Conservation (phyloP, 2,329 filamentous ascomycete genomes). For the Purpureocillium takamizusanense region DNA sequence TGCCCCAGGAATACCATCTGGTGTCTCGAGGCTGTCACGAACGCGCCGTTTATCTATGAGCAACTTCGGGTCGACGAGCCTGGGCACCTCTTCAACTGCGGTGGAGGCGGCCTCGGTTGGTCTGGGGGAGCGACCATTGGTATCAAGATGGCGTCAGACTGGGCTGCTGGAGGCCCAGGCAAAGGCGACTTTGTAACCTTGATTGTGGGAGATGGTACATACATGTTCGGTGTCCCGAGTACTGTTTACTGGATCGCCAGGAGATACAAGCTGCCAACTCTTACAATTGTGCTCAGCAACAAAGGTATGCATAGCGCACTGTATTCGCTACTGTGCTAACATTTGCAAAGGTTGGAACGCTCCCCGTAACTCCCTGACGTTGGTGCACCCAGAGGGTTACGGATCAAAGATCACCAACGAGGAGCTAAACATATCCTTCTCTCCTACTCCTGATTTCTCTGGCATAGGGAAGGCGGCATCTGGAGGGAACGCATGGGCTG, state of each 20-base stretch:
- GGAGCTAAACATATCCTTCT: constrained; percentile 7
- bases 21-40: constrained; percentile 66
- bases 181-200: constrained; percentile 36
- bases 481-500: too few species aligned
- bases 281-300: constrained; percentile 41
- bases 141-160: constrained; percentile 55
- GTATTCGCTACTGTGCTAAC: constrained; percentile 4
- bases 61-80: constrained; percentile 54
- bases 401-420: constrained; percentile 4
- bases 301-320: too few species aligned
- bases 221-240: constrained; percentile 35
- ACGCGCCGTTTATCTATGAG: constrained; percentile 56
- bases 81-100: constrained; percentile 68
- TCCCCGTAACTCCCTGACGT: constrained; percentile 5
- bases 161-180: constrained; percentile 25
- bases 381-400: constrained; percentile 6
- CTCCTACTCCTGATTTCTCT: constrained; percentile 6
- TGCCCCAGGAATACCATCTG: constrained; percentile 48
- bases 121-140: constrained; percentile 62
- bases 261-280: constrained; percentile 35
- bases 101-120: constrained; percentile 68
- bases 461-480: constrained; percentile 4
- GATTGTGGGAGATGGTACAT: constrained; percentile 40
- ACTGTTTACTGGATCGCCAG: constrained; percentile 39
- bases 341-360: constrained; percentile 8